A percentile compares a stretch with the other conserved stretches of the same genome.
Conservation (phyloP, 331 rosid genomes). For the Rosa hybrid region DNA sequence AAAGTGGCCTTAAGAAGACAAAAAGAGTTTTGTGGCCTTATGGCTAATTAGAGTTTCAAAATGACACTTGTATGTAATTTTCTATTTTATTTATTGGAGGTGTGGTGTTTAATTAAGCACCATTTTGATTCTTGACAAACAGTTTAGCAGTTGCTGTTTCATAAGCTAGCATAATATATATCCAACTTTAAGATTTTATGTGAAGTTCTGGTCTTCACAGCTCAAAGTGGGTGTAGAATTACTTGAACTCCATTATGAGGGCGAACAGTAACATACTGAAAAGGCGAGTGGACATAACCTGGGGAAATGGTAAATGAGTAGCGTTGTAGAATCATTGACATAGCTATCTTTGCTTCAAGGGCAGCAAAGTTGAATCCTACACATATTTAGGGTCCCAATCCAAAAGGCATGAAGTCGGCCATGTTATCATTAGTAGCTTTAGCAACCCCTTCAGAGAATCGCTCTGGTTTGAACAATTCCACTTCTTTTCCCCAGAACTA, state of each 20-base stretch:
- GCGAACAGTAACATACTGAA: neutral
- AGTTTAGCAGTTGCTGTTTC: neutral
- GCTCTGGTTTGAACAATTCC: conserved; percentile 17
- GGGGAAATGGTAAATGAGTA: neutral
- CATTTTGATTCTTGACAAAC: neutral
- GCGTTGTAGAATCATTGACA: conserved; percentile 1
- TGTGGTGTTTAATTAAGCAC: neutral
- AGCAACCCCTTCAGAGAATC: conserved; percentile 20
- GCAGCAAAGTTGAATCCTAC: conserved; percentile 12
- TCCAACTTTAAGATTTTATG: neutral
- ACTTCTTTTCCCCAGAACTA: conserved; percentile 25
- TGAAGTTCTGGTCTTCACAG: neutral
- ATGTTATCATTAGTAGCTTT: conserved; percentile 7
- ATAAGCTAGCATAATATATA: neutral
- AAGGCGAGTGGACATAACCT: neutral
- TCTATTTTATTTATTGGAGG: neutral
- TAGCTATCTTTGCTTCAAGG: conserved; percentile 21
- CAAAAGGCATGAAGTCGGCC: conserved; percentile 12
- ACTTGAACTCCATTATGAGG: neutral
- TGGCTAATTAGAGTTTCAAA: no score
- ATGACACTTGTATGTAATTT: no score
- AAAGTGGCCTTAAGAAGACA: no score
- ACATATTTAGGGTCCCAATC: conserved; percentile 22
- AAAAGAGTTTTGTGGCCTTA: no score
- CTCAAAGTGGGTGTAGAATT: neutral